These are phyloP conservation scores for Xylariales sp. DNA, from an alignment of 2,329 filamentous ascomycete genomes.

Conservation along the genomic window DNA sequence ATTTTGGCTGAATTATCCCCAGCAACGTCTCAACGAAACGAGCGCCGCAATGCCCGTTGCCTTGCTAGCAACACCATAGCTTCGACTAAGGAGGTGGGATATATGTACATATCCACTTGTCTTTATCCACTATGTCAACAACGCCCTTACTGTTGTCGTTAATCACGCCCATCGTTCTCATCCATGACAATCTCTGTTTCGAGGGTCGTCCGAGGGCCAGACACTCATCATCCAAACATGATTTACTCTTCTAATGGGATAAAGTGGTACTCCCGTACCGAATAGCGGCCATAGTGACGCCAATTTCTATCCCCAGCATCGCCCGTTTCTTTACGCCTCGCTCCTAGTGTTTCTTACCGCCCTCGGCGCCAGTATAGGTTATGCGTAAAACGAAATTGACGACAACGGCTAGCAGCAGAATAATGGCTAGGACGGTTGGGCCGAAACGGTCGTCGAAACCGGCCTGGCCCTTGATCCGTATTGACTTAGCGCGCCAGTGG, in stretches of 20 bases:
- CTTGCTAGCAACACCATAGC: conserved; percentile 24
- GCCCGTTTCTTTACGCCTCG: conserved; percentile 3
- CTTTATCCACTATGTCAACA: conserved; percentile 8
- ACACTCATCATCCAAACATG: not conserved
- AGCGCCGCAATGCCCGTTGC: conserved; percentile 36
- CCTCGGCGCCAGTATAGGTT: conserved; percentile 56
- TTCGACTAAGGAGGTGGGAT: conserved; percentile 30
- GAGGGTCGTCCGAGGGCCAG: not conserved
- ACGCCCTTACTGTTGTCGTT: conserved; percentile 5
- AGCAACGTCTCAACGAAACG: conserved; percentile 21
- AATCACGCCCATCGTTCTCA: not conserved
- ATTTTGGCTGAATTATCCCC: conserved; percentile 6
- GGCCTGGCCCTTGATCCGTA: conserved; percentile 88
- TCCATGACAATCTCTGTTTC: conserved; percentile 1
- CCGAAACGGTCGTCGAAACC: conserved; percentile 97
- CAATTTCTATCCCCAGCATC: not conserved
- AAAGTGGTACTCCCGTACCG: conserved; percentile 2
- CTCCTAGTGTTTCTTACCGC: conserved; percentile 50
- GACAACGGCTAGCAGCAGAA: conserved; percentile 87
- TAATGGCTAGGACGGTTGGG: conserved; percentile 88
- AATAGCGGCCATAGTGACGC: not conserved
- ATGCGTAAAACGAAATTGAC: conserved; percentile 94
- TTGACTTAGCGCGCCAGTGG: conserved; percentile 96
- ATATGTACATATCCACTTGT: conserved; percentile 32
- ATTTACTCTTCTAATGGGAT: not conserved